These are phyloP conservation scores for Lyophyllum decastes DNA, from an alignment of 768 basidiomycete genomes.

Conservation along the genomic window DNA sequence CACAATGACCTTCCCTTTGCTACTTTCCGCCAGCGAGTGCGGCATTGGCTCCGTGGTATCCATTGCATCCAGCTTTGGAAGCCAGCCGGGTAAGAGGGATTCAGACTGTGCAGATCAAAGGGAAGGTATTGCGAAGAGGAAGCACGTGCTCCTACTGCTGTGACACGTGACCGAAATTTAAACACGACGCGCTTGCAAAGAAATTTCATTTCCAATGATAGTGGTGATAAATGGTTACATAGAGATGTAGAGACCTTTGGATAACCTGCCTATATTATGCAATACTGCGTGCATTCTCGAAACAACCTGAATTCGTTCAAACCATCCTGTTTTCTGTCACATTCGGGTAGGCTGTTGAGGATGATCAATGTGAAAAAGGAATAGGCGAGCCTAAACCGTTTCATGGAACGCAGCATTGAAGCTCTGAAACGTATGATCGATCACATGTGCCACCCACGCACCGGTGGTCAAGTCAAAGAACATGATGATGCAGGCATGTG, in stretches of 20 bases:
- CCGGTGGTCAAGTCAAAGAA: background rate
- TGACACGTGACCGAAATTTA: background rate
- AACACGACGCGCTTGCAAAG: background rate
- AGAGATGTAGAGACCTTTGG: too few species aligned
- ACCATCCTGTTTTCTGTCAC: too few species aligned
- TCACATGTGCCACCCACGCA: slow-evolving; percentile 4
- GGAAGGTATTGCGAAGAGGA: too few species aligned
- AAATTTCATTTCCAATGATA: too few species aligned
- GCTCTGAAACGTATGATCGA: background rate
- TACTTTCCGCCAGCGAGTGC: background rate
- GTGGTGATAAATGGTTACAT: too few species aligned
- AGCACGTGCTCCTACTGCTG: background rate
- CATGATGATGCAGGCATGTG: slow-evolving; percentile 1
- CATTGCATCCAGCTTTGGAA: background rate
- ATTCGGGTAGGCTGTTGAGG: too few species aligned
- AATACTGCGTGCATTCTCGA: too few species aligned
- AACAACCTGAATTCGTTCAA: too few species aligned
- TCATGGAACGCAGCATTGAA: background rate
- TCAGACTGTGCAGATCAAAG: too few species aligned
- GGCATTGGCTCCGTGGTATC: background rate
- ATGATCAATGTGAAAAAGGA: too few species aligned
- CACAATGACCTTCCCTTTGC: background rate
- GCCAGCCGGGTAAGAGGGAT: background rate
- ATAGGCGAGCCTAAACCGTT: background rate
- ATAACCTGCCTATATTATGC: too few species aligned